A percentile compares a stretch with the other conserved stretches of the same genome.
Evolutionary conservation across 2,329 filamentous ascomycete genomes (phyloP).

Genomic region (Aspergillus japonicus): DNA sequence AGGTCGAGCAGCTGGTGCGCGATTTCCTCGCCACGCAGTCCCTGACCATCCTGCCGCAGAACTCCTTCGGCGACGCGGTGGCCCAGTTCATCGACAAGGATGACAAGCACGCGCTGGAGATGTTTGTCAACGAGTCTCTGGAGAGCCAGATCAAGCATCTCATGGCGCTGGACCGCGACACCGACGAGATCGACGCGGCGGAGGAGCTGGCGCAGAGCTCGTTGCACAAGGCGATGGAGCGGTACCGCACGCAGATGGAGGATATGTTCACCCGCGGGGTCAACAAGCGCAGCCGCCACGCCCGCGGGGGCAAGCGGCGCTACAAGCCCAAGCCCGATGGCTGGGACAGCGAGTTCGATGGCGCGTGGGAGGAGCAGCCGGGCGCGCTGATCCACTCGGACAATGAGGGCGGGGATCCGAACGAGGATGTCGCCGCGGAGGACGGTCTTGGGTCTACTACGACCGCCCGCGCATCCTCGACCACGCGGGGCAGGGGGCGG

Average conservation of each 20-base stretch:
- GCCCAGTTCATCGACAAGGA: slow-evolving; percentile 92
- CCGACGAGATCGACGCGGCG: slow-evolving; percentile 69
- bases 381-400: slow-evolving; percentile 60
- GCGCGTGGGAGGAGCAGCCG: slow-evolving; percentile 78
- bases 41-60: slow-evolving; percentile 88
- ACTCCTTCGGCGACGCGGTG: slow-evolving; percentile 88
- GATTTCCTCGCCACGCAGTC: slow-evolving; percentile 86
- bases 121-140: slow-evolving; percentile 72
- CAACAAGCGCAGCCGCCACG: slow-evolving; percentile 48
- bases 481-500: slow-evolving; percentile 49
- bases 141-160: slow-evolving; percentile 69
- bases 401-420: slow-evolving; percentile 48
- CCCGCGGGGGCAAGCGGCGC: slow-evolving; percentile 48
- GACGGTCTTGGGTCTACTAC: slow-evolving; percentile 42
- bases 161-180: slow-evolving; percentile 63
- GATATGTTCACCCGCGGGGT: slow-evolving; percentile 67
- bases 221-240: slow-evolving; percentile 71
- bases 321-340: slow-evolving; percentile 73
- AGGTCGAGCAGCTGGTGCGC: slow-evolving; percentile 82
- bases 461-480: slow-evolving; percentile 35
- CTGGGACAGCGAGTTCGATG: slow-evolving; percentile 90
- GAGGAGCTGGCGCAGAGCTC: slow-evolving; percentile 63
- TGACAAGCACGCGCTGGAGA: slow-evolving; percentile 87
- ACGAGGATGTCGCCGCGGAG: slow-evolving; percentile 48
- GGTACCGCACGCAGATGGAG: slow-evolving; percentile 68